phyloP scores from a whole-genome alignment of 257 asterid genomes.

The Nicotiana benthamiana region DNA sequence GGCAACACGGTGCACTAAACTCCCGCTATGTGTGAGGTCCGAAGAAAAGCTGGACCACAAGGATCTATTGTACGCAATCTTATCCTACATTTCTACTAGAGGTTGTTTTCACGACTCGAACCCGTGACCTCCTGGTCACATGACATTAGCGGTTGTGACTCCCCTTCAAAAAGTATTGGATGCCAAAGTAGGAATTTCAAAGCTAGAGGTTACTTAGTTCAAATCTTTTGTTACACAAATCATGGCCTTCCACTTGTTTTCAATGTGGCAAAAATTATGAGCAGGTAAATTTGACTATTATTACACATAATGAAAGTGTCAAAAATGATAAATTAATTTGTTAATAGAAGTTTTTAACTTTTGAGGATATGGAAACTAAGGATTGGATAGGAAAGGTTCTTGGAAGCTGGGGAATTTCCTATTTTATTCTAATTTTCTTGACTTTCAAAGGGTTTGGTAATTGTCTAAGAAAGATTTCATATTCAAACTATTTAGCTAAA shows the following conservation, averaged over 20 bases:
- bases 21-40: no score
- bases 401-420: neutral
- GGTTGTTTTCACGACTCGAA: no score
- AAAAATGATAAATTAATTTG: no score
- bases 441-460: neutral
- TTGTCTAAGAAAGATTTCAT: neutral
- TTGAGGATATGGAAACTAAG: no score
- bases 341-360: no score
- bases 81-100: no score
- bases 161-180: neutral
- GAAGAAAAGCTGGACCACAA: no score
- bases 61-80: no score
- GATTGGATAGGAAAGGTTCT: no score
- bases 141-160: no score
- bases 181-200: neutral
- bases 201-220: neutral
- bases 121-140: no score
- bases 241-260: neutral
- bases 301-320: neutral
- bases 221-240: neutral
- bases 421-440: neutral
- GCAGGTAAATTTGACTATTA: neutral
- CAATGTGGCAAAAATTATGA: neutral
- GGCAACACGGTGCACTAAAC: no score
- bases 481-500: neutral